Base-by-base conservation (phyloP, 176 grass and related monocot genomes). In the Bonia amplexicaulis region DNA sequence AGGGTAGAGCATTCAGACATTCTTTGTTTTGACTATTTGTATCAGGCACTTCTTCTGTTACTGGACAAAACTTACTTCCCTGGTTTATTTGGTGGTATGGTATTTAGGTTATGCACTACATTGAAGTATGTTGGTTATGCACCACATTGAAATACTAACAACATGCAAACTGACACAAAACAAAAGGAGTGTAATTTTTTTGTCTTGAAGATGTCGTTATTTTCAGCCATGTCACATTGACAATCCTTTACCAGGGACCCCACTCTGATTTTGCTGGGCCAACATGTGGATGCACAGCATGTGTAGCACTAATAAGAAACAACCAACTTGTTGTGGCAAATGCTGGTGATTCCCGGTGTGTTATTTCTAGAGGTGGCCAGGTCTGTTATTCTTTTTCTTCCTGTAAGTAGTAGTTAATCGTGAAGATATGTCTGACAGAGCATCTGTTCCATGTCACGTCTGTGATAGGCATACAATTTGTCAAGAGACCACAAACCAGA, bases 401-500 rank as follows among this genome's bases (percentile, higher is more conserved):
- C 23, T 82, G 22, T 74, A 59, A 80, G 59, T 33, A 35, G 63
- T 74, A 20, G 2, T 54, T 71, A 26, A 2, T 69, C n/a, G 71
- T 74, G 6, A 79, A 75, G 19, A 46, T 80, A 83, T 80, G 61
- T 35, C 66, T 79, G 49, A 48, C 14, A 71, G 57, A 76, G 29
- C 27, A 35, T 77, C 66, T 61, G 17, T 83, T 71, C 19, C 74
- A 72, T 75, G 63, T 26, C 45, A 75, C 37, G 82, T 67, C 63
- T 49, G 65, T 81, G 66, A 72, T 73, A 99, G 96, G 96, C 96
- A 69, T 94, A 96, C 62, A 91, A 93, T 89, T 86, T 99, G 66
- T 99, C 96, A 58, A 96, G 88, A 73, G 96, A 99, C 73, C 96
- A 99, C 80, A 99, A 99, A 80, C 96, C 96, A 60, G 93, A 96